phyloP scores from a whole-genome alignment of 225 moss, liverwort and hornwort genomes.

The Marchantia polymorpha region DNA sequence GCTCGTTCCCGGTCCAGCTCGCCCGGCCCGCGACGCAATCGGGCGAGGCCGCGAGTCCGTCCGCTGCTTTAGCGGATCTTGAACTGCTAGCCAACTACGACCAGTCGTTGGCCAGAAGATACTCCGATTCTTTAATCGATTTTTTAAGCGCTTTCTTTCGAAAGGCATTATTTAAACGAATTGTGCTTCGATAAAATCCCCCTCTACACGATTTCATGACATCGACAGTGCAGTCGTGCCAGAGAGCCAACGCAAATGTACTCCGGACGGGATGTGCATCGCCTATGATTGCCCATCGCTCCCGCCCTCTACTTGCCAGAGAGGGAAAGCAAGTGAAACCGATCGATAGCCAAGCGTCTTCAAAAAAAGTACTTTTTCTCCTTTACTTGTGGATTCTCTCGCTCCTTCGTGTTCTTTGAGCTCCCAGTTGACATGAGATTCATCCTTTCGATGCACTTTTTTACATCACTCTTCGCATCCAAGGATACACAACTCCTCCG shows the following conservation, averaged over 20 bases:
- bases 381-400: too few species aligned
- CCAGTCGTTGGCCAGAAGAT: neutral
- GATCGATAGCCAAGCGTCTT: too few species aligned
- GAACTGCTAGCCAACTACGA: neutral
- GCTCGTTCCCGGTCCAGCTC: neutral
- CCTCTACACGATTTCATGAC: too few species aligned
- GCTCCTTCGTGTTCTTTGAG: neutral
- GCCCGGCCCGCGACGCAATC: neutral
- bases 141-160: neutral
- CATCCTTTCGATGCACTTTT: neutral
- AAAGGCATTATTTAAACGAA: neutral
- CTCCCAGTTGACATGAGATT: neutral
- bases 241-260: too few species aligned
- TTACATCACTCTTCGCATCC: neutral
- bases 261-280: too few species aligned
- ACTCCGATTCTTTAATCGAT: neutral
- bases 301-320: too few species aligned
- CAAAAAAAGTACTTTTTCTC: too few species aligned
- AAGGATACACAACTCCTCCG: neutral
- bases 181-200: too few species aligned
- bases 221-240: too few species aligned
- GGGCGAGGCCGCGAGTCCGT: neutral
- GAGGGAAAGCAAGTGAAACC: too few species aligned
- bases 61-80: neutral
- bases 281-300: too few species aligned